These are phyloP conservation scores for Emergomyces africanus DNA, from an alignment of 2,329 filamentous ascomycete genomes.

Conservation along the genomic window DNA sequence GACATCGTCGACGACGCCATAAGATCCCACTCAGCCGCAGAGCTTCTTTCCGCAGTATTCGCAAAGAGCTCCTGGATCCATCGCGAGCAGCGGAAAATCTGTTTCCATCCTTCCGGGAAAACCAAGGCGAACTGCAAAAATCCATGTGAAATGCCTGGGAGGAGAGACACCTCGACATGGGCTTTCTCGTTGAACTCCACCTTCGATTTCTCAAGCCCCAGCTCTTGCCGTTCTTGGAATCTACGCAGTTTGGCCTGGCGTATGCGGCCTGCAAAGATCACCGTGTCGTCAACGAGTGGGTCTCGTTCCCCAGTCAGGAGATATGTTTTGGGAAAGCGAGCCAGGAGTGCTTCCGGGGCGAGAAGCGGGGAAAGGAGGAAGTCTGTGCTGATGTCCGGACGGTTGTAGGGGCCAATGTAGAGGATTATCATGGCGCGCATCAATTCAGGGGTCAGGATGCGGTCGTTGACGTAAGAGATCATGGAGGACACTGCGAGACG, in stretches of 20 bases:
- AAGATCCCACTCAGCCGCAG: conserved; percentile 28
- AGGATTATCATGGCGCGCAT: conserved; percentile 99
- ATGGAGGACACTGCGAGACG: conserved; percentile 92
- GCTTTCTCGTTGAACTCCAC: conserved; percentile 58
- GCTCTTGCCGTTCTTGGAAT: conserved; percentile 43
- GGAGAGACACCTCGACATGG: conserved; percentile 66
- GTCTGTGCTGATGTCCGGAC: conserved; percentile 84
- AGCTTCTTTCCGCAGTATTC: conserved; percentile 28
- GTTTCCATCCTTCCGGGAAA: conserved; percentile 82
- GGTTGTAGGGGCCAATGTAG: conserved; percentile 86
- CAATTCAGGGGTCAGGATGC: conserved; percentile 91
- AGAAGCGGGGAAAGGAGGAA: conserved; percentile 83
- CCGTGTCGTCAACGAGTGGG: conserved; percentile 89
- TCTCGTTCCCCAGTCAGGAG: conserved; percentile 92
- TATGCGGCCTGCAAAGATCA: conserved; percentile 86
- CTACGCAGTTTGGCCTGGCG: conserved; percentile 58
- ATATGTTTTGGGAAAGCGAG: conserved; percentile 85
- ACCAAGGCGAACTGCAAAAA: conserved; percentile 84
- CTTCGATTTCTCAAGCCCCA: conserved; percentile 40
- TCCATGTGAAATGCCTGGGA: conserved; percentile 84
- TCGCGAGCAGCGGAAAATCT: conserved; percentile 61
- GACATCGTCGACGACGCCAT: conserved; percentile 14
- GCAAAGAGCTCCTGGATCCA: conserved; percentile 75
- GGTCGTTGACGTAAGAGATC: conserved; percentile 96
- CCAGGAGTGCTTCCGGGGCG: conserved; percentile 70